Evolutionary conservation across 306 rosid species (phyloP).

Genomic region (Trifolium repens): DNA sequence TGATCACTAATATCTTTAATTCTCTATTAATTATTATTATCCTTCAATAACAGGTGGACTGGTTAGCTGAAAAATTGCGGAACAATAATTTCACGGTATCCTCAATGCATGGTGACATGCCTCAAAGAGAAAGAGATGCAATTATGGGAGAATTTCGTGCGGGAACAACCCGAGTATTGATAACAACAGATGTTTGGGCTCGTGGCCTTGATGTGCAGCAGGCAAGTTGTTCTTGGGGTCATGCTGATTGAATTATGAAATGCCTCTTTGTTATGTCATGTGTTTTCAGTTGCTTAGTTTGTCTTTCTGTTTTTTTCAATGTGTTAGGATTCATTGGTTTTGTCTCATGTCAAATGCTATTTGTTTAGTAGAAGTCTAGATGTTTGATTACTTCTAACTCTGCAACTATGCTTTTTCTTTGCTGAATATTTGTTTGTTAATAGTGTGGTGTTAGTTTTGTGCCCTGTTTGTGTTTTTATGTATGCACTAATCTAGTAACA

Average conservation of each 20-base stretch:
- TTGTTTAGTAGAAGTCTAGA: neutral
- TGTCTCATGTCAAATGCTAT: neutral
- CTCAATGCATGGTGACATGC: constrained; percentile 99
- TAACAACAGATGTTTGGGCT: constrained; percentile 99
- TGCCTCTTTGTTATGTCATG: neutral
- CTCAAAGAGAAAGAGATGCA: constrained; percentile 95
- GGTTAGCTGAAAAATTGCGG: constrained; percentile 95
- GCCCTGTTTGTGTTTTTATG: neutral
- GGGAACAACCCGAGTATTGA: constrained; percentile 90
- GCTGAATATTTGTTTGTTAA: neutral
- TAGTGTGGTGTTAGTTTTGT: neutral
- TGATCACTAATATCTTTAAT: too few species aligned
- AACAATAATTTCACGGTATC: constrained; percentile 91
- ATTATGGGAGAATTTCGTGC: constrained; percentile 90
- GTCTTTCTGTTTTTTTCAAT: neutral
- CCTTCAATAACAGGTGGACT: constrained; percentile 72
- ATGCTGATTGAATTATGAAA: neutral
- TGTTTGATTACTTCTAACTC: neutral
- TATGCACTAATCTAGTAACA: neutral
- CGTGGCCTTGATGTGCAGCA: constrained; percentile 98
- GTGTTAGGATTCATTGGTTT: neutral
- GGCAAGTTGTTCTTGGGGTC: constrained; percentile 62
- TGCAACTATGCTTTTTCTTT: neutral
- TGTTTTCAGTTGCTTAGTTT: neutral
- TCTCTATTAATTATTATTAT: neutral